phyloP scores from a whole-genome alignment of 1,139 yeast species.

The Taphrina betulina region DNA sequence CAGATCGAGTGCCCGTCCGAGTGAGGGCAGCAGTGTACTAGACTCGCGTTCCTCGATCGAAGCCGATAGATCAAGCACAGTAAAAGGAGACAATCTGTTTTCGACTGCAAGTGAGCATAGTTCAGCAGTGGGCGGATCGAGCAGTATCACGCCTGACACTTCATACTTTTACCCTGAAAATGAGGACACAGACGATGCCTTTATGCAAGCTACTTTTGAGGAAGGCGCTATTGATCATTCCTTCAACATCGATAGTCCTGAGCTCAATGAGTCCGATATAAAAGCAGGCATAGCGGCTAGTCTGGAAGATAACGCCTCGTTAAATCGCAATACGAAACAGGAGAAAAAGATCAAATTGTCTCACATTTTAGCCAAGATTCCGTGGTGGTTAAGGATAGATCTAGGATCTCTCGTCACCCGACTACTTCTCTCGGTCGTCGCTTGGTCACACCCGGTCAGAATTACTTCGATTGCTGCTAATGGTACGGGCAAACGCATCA shows the following conservation, averaged over 20 bases:
- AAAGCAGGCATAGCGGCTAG: slow-evolving; percentile 23
- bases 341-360: slow-evolving; percentile 8
- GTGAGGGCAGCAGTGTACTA: too few species aligned
- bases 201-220: slow-evolving; percentile 9
- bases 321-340: neutral
- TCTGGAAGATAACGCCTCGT: slow-evolving; percentile 10
- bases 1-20: too few species aligned
- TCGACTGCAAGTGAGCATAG: neutral
- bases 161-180: slow-evolving; percentile 10
- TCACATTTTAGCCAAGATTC: slow-evolving; percentile 8
- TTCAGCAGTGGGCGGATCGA: neutral
- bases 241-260: slow-evolving; percentile 9
- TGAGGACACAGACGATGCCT: slow-evolving; percentile 24
- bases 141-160: neutral
- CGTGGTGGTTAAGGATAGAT: slow-evolving; percentile 26
- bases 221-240: slow-evolving; percentile 22
- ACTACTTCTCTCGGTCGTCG: slow-evolving; percentile 22
- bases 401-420: slow-evolving; percentile 25
- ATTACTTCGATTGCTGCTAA: slow-evolving; percentile 16
- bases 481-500: slow-evolving; percentile 29
- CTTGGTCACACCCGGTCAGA: slow-evolving; percentile 20
- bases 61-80: neutral
- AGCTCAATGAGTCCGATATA: slow-evolving; percentile 3
- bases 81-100: neutral
- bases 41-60: neutral